Evolutionary conservation across 805 yeast species (phyloP).

Genomic region (Maudiozyma saulgeensis): DNA sequence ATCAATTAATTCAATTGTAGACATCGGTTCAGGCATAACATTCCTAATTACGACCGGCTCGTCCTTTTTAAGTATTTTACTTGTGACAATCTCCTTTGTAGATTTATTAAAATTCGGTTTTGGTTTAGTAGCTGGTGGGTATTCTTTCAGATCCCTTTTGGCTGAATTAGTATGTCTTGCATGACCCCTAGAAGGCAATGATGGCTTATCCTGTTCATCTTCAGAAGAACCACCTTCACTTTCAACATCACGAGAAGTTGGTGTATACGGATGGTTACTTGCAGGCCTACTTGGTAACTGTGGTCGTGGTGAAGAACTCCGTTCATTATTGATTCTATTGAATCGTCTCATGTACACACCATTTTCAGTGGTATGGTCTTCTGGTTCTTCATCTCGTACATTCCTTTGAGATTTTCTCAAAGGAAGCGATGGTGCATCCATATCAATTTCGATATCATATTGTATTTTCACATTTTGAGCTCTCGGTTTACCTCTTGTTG

Average conservation of each 20-base stretch:
- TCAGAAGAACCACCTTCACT: background rate
- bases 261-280: background rate
- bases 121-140: background rate
- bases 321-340: background rate
- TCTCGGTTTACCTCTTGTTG: conserved; percentile 23
- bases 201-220: background rate
- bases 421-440: conserved; percentile 4
- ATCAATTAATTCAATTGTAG: background rate
- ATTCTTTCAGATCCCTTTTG: background rate
- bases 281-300: conserved; percentile 3
- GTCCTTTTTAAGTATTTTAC: background rate
- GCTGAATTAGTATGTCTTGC: background rate
- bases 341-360: background rate
- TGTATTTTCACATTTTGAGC: background rate
- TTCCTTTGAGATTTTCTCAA: conserved; percentile 1
- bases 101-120: background rate
- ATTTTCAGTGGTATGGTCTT: background rate
- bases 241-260: background rate
- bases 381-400: background rate
- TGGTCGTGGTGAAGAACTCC: conserved; percentile 4
- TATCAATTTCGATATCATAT: conserved; percentile 1
- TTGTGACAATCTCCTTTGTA: background rate
- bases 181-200: background rate
- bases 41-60: background rate
- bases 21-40: background rate